Evolutionary conservation across 1,284 basidiomycete genomes (phyloP).

Genomic region (Puccinia brachypodii): DNA sequence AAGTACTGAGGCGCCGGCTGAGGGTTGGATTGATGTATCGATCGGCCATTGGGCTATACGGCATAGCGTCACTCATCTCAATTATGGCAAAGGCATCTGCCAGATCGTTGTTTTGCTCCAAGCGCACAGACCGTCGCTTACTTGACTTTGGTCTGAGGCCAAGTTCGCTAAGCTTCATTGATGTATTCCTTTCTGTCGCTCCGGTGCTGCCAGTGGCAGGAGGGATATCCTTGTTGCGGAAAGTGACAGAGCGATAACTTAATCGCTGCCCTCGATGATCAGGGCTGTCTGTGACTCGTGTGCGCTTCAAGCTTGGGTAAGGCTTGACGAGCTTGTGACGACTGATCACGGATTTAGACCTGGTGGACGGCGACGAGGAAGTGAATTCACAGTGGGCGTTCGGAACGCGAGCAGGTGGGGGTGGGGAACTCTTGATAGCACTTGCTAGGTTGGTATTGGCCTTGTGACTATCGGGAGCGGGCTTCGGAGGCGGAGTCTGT

Average conservation of each 20-base stretch:
- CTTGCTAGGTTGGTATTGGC: neutral
- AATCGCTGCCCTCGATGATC: conserved; percentile 10
- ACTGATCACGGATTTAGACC: neutral
- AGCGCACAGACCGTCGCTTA: neutral
- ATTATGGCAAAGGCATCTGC: conserved; percentile 25
- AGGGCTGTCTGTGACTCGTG: neutral
- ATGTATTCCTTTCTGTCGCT: neutral
- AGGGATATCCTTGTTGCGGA: neutral
- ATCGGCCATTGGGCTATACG: conserved; percentile 10
- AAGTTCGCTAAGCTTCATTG: conserved; percentile 6
- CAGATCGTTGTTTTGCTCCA: conserved; percentile 25
- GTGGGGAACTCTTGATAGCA: neutral
- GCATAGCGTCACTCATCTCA: conserved; percentile 10
- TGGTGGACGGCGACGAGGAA: neutral
- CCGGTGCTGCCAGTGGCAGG: neutral
- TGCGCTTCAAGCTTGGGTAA: conserved; percentile 22
- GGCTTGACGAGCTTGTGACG: conserved; percentile 18
- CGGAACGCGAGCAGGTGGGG: neutral
- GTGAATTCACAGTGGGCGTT: neutral
- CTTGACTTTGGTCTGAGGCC: neutral
- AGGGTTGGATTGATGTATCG: conserved; percentile 34
- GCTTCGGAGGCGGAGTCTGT: neutral
- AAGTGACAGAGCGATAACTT: conserved; percentile 1
- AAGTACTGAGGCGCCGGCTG: conserved; percentile 25
- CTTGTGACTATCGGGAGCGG: neutral